These are phyloP conservation scores for Talaromyces albobiverticillius DNA, from an alignment of 2,329 filamentous ascomycete species.

Conservation along the genomic window DNA sequence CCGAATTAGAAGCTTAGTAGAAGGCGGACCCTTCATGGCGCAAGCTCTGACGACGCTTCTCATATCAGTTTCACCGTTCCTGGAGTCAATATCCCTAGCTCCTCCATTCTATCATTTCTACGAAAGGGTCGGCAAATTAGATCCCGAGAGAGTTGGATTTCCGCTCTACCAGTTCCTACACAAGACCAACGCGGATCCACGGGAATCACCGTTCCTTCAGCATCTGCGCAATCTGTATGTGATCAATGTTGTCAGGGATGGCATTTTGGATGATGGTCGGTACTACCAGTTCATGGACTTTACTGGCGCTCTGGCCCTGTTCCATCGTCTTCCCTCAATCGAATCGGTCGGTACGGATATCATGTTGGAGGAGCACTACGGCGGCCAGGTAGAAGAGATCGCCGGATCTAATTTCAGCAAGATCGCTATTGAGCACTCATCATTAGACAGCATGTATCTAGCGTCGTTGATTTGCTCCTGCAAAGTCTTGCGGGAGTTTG, in stretches of 20 bases:
- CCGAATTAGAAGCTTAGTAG: neutral
- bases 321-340: constrained; percentile 20
- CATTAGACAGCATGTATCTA: constrained; percentile 11
- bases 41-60: constrained; percentile 21
- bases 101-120: constrained; percentile 3
- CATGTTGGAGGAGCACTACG: constrained; percentile 7
- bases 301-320: constrained; percentile 9
- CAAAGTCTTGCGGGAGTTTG: constrained; percentile 17
- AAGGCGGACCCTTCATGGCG: constrained; percentile 2
- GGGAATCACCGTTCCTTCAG: constrained; percentile 14
- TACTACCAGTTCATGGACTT: constrained; percentile 17
- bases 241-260: neutral
- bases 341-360: constrained; percentile 18
- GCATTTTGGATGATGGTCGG: constrained; percentile 2
- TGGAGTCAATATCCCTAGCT: constrained; percentile 17
- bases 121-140: neutral
- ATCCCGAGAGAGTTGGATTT: neutral
- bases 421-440: constrained; percentile 18
- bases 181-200: constrained; percentile 5
- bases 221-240: constrained; percentile 18
- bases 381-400: neutral
- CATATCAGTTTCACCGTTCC: constrained; percentile 20
- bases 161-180: constrained; percentile 18
- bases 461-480: constrained; percentile 16
- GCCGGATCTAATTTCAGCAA: constrained; percentile 18